Base-by-base conservation (phyloP, 2,329 filamentous ascomycete species). In the Geosmithia flava region DNA sequence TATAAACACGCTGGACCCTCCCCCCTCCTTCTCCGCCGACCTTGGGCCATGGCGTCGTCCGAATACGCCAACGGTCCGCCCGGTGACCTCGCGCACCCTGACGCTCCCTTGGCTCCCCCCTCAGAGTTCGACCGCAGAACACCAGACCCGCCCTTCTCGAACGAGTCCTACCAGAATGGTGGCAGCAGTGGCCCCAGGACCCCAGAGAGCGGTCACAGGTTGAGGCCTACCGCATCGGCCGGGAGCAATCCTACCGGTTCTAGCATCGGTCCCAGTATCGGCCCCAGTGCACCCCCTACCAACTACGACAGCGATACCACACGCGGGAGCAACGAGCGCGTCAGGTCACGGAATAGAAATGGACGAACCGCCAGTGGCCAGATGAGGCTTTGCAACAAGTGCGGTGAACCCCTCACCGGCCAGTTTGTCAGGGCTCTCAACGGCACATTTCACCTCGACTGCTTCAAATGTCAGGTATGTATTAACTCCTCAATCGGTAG, bases 351-450 rank as follows among this genome's bases (percentile, higher is more conserved):
- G 56, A 70, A 67, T 44, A 69, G 74, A 55, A 16, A 67, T 56
- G 72, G 74, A 46, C 70, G 78, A 55, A 73, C 73, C 47, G 68
- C 71, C 44, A 82, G 78, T 59, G 77, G 79, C 40, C 75, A 78
- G 54, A 62, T 77, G 51, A 78, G 85, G 54, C 71, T 78, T 40
- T 91, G 87, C 68, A 90, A 88, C 59, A 96, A 95, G 66, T 98
- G 93, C 62, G 81, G 82, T 53, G 85, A 91, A 63, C 75, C 83
- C 48, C 72, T 98, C 63, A 94, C 88, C 1, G 93, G 93, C 42
- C 93, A 98, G 67, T 98, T 97, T 63, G 93, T 98, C 54, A 81
- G 93, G 58, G 93, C 93, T 44, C 69, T 98, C 48, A 88, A 90
- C 48, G 90, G 89, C 50, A 97, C 91, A 47, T 98, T 88, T 64